Evolutionary conservation across 1,139 yeast species (phyloP), one percentile per base, ranked within the genome.

Genomic region (Yamadazyma kanchanaburiensis): DNA sequence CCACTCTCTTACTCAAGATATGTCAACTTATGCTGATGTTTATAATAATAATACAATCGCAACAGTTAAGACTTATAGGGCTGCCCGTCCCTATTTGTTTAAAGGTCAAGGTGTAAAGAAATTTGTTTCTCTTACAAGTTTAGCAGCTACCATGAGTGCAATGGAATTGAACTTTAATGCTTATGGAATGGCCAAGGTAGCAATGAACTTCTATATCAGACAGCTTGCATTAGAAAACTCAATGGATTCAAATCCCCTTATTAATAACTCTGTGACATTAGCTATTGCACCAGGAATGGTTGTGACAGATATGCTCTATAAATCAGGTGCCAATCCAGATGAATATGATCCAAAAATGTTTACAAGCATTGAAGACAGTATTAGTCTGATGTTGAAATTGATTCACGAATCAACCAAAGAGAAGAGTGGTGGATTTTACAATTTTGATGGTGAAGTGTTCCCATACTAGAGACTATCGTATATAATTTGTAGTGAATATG

Each of bases 221-320:
- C 34, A 32, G 15, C 12, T 30, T 17, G 8, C 31, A 3, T 7
- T 8, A 6, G 34, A 35, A 12, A 25, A 31, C 13, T 28, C 75
- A 80, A 4, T 51, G 58, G 14, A 21, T 4, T 25, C 11, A 3
- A 80, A 84, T 12, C 14, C 17, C n/a, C 18, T 27, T 3, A 10
- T 24, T n/a, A 28, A 26, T 13, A 10, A 22, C 12, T 21, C 30
- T 10, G 13, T 28, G 11, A 11, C 26, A 6, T 16, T 24, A 4
- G 25, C 58, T 7, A 35, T 56, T 21, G 53, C 53, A 21, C 68
- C 68, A 9, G 68, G 68, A 2, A 26, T 48, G 24, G 60, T 51
- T n/a, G 34, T 43, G 12, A 56, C 58, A 21, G 63, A 18, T 18
- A 8, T 18, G 7, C 7, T 18, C 7, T 8, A 18, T 8, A 10